Base-by-base conservation (phyloP, 345 rosid genomes). In the Salix exigua region DNA sequence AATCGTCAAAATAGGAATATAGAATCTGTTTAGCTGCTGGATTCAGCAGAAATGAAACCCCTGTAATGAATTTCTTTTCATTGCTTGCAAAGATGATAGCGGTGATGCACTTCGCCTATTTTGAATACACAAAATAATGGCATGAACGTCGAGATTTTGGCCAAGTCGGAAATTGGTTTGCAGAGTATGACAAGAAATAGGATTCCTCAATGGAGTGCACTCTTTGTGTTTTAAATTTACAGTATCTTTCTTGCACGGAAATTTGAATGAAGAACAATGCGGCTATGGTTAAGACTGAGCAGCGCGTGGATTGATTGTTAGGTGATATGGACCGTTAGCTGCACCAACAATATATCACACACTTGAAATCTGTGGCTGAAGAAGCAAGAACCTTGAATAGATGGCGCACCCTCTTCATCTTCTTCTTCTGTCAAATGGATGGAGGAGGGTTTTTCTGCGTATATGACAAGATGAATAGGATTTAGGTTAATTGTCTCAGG, bases 1-100 rank as follows among this genome's bases (percentile, higher is more conserved):
- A 77, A 51, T 53, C 16, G 75, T 78, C 73, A 17, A 44, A 60
- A 83, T 79, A 80, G 89, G 77, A 81, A 75, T 70, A 67, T 48
- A 79, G 30, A 82, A 71, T 76, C 46, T 76, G 76, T 72, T 66
- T 70, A 74, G 79, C n/a, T 61, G 75, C 61, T 74, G 67, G 58
- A 60, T 77, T 82, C 66, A 13, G 51, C 74, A 75, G 82, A 80
- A 75, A 75, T 73, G 75, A 60, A 44, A 46, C 61, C 26, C 55
- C 17, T 79, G 73, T 30, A 62, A 65, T 64, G 70, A 81, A 66
- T n/a, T 73, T 65, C 13, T 12, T 58, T 62, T 42, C n/a, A 33
- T 69, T 79, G 67, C 48, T 74, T 65, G 38, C 25, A n/a, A 28
- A 13, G 31, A 66, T 48, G n/a, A 11, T 12, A 40, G 19, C n/a